A percentile compares a stretch with the other conserved stretches of the same genome.
Evolutionary conservation across 2,329 filamentous ascomycete genomes (phyloP).

Genomic region (Penicillium sp.): DNA sequence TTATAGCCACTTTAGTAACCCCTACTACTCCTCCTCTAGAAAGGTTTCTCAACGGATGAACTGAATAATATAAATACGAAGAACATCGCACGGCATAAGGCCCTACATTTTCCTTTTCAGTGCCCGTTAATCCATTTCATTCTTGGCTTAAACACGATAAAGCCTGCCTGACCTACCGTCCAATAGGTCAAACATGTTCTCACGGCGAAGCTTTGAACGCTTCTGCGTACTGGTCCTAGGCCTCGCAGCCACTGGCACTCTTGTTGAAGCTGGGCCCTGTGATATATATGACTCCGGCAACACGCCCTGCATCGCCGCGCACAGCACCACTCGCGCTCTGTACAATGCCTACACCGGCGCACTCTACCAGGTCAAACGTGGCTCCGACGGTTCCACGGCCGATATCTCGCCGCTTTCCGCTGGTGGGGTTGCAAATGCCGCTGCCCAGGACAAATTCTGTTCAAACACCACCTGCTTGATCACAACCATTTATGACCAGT

Average conservation of each 20-base stretch:
- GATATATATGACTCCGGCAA: slow-evolving; percentile 59
- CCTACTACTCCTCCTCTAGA: not conserved
- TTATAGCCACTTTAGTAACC: not conserved
- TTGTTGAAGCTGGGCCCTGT: slow-evolving; percentile 56
- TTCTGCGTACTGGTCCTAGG: slow-evolving; percentile 29
- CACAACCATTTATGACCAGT: slow-evolving; percentile 64
- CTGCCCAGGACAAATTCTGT: slow-evolving; percentile 61
- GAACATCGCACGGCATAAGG: not conserved
- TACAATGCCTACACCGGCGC: slow-evolving; percentile 54
- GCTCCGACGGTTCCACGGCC: slow-evolving; percentile 48
- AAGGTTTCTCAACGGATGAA: not conserved
- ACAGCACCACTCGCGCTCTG: slow-evolving; percentile 63
- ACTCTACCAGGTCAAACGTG: slow-evolving; percentile 60
- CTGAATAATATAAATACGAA: not conserved
- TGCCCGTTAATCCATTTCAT: not conserved
- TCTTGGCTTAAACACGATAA: not conserved
- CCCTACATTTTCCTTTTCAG: not conserved
- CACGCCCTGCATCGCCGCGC: slow-evolving; percentile 63
- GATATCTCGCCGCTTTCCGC: slow-evolving; percentile 53
- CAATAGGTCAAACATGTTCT: slow-evolving; percentile 31
- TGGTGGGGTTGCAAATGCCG: slow-evolving; percentile 62
- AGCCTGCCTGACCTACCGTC: not conserved
- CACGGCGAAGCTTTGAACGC: slow-evolving; percentile 27
- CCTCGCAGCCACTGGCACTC: slow-evolving; percentile 36
- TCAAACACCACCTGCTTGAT: slow-evolving; percentile 61